These are phyloP conservation scores for Amylostereum areolatum DNA, from an alignment of 1,284 basidiomycete species.

Conservation along the genomic window DNA sequence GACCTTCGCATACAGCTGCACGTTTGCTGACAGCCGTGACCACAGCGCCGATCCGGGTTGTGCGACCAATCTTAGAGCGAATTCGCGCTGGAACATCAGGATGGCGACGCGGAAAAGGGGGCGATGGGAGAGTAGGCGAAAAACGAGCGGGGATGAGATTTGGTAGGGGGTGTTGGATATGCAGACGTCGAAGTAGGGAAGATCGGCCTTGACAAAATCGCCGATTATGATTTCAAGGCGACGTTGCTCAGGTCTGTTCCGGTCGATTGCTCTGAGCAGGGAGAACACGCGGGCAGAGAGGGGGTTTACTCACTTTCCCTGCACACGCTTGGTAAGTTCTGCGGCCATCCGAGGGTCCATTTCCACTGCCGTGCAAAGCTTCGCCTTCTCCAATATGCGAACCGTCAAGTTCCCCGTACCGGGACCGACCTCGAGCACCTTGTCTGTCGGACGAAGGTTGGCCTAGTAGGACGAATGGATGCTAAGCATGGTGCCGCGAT, in stretches of 20 bases:
- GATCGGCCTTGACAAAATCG: conserved; percentile 94
- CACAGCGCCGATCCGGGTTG: conserved; percentile 82
- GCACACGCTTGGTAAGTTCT: conserved; percentile 93
- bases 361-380: conserved; percentile 90
- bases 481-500: conserved; percentile 2
- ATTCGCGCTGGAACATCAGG: conserved; percentile 99
- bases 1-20: conserved; percentile 93
- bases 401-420: conserved; percentile 98
- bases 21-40: conserved; percentile 95
- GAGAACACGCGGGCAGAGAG: background rate
- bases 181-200: conserved; percentile 98
- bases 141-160: conserved; percentile 97
- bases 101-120: conserved; percentile 92
- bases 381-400: conserved; percentile 89
- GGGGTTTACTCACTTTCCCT: conserved; percentile 82
- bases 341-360: conserved; percentile 99
- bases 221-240: conserved; percentile 94
- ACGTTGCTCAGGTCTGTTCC: conserved; percentile 81
- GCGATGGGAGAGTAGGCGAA: conserved; percentile 94
- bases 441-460: conserved; percentile 89
- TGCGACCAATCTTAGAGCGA: conserved; percentile 90
- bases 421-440: conserved; percentile 96
- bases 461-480: conserved; percentile 48
- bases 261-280: too few species aligned
- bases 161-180: conserved; percentile 99